Evolutionary conservation across 768 basidiomycete genomes (phyloP).

Genomic region (Pisolithus microcarpus): DNA sequence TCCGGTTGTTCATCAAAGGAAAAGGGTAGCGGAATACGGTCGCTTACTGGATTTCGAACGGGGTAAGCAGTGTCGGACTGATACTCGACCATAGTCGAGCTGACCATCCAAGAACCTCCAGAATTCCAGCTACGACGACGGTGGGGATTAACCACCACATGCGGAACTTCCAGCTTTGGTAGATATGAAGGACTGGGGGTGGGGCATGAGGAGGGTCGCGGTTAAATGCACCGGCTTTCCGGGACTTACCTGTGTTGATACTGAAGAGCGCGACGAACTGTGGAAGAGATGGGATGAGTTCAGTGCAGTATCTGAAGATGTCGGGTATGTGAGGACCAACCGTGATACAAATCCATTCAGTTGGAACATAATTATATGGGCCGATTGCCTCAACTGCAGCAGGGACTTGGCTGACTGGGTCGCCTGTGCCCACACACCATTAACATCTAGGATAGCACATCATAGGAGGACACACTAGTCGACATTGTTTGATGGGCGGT

Average conservation of each 20-base stretch:
- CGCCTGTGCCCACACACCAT: background rate
- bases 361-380: background rate
- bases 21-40: background rate
- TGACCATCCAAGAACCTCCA: slow-evolving; percentile 51
- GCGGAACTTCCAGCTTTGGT: slow-evolving; percentile 36
- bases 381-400: background rate
- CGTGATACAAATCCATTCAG: background rate
- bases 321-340: background rate
- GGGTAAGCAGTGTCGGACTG: slow-evolving; percentile 10
- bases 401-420: background rate
- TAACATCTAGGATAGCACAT: background rate
- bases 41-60: slow-evolving; percentile 41
- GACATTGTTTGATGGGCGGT: too few relatives aligned
- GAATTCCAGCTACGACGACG: slow-evolving; percentile 36
- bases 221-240: background rate
- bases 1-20: background rate
- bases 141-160: slow-evolving; percentile 52
- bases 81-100: slow-evolving; percentile 46
- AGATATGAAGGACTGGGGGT: slow-evolving; percentile 37
- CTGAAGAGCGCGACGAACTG: background rate
- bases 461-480: too few relatives aligned
- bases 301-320: background rate
- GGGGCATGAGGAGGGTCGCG: background rate
- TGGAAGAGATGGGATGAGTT: background rate
- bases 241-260: background rate